Evolutionary conservation across 2,329 filamentous ascomycete species (phyloP), one percentile per base, ranked within the genome.

Genomic region (Dendryphion nanum): DNA sequence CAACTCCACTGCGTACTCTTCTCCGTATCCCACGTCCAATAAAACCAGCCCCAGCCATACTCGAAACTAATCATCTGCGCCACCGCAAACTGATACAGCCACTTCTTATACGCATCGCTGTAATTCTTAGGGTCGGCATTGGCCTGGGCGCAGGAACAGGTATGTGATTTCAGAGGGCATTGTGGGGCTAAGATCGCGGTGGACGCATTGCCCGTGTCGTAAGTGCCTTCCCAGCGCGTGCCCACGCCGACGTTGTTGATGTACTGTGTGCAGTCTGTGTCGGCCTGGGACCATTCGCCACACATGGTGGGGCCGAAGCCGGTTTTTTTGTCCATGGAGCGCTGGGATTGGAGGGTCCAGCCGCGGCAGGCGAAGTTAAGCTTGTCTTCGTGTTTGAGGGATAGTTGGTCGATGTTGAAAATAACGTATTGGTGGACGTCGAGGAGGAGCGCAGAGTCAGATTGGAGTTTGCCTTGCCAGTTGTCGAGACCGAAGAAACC

Each of bases 401-500:
- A 78, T 58, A 98, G 85, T 66, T 95, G 88, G 49, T 85, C 82
- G 26, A 81, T 80, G 74, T 98, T 96, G 77, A 98, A 98, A 66
- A 96, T 96, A 58, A 95, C 88, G 66, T 98, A 98, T 67, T 97
- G 91, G 69, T 98, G 93, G 24, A 94, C 93, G 67, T 98, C 93
- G n/a, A 98, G 80, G 14, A 95, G 79, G 48, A 97, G 74, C 47
- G 83, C 78, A 32, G 83, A 75, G 58, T 86, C 78, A 16, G 77
- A 75, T 50, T 85, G 79, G 51, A 97, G 78, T 62, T 86, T 77
- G 28, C 87, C 88, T 63, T 95, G 83, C 93, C 93, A 98, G 58
- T 94, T 91, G 50, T 77, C 76, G 4, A 97, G 78, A 8, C 91
- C 91, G 69, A 94, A 81, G 73, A 98, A 98, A 17, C 93, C 93